These are phyloP conservation scores for Dactylellina cionopaga DNA, from an alignment of 2,329 filamentous ascomycete species.

Conservation along the genomic window DNA sequence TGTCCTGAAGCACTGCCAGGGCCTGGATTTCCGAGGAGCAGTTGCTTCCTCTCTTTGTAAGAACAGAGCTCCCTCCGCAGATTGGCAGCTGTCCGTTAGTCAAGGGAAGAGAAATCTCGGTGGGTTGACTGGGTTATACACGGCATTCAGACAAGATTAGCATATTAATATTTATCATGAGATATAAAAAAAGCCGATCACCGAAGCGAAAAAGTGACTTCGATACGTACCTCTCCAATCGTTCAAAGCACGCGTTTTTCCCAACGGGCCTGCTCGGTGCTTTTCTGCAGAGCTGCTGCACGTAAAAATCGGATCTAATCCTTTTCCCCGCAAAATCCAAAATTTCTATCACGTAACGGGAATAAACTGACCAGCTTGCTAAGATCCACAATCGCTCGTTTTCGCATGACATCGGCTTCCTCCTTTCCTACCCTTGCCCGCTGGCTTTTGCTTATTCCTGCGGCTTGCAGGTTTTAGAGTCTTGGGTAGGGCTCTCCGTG, in stretches of 20 bases:
- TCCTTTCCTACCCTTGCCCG: neutral
- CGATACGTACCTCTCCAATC: too few relatives aligned
- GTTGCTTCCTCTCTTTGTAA: too few relatives aligned
- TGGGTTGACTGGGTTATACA: conserved; percentile 6
- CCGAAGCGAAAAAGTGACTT: conserved; percentile 16
- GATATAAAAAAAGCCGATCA: conserved; percentile 14
- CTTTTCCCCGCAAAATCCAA: conserved; percentile 42
- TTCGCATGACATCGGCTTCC: conserved; percentile 27
- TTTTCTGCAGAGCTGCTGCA: conserved; percentile 13
- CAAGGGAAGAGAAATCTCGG: too few relatives aligned
- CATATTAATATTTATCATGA: conserved; percentile 31
- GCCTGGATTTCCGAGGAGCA: conserved; percentile 36
- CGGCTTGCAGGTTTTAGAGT: neutral
- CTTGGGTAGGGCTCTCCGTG: conserved; percentile 33
- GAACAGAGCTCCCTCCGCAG: conserved; percentile 6
- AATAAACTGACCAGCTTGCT: too few relatives aligned
- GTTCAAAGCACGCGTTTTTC: conserved; percentile 45
- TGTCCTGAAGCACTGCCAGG: neutral
- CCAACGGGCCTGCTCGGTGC: conserved; percentile 1
- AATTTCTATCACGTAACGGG: conserved; percentile 50
- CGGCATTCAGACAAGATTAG: neutral
- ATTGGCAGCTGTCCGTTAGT: too few relatives aligned
- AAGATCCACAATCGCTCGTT: neutral
- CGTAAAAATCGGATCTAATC: conserved; percentile 12
- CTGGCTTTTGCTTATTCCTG: conserved; percentile 31